Conservation (phyloP, 2,329 filamentous ascomycete species). For the Phialophora expanda region DNA sequence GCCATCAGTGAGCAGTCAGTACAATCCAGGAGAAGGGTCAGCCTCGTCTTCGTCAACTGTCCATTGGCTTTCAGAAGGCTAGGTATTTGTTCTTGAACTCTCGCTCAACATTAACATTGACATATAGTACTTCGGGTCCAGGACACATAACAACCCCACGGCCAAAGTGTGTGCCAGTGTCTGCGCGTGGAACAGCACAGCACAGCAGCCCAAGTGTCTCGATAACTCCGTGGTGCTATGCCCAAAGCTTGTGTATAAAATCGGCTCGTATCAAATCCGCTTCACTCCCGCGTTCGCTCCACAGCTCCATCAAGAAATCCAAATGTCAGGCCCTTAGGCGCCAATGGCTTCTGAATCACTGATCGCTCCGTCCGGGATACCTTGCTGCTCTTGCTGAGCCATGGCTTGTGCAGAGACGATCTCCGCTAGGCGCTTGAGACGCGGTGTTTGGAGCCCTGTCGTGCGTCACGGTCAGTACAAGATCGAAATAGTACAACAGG, state of each 20-base stretch:
- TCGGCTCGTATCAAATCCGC: not conserved
- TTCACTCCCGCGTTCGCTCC: not conserved
- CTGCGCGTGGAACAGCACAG: not conserved
- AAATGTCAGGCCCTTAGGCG: conserved; percentile 1
- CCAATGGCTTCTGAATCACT: conserved; percentile 33
- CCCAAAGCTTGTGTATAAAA: conserved; percentile 20
- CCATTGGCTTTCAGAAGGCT: not conserved
- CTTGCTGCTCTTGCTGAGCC: conserved; percentile 87
- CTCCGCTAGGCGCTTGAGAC: conserved; percentile 94
- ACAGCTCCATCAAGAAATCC: not conserved
- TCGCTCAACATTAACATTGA: conserved; percentile 19
- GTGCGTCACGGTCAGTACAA: conserved; percentile 42
- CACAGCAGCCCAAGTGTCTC: conserved; percentile 10
- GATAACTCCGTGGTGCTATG: conserved; percentile 21
- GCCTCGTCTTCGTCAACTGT: not conserved
- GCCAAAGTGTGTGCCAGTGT: conserved; percentile 9
- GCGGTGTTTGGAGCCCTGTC: conserved; percentile 90
- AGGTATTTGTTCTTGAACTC: not conserved
- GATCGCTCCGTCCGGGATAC: conserved; percentile 50
- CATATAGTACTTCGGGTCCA: conserved; percentile 7
- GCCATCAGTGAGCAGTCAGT: not conserved
- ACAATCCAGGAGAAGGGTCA: not conserved
- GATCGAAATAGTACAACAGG: not conserved
- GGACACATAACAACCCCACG: conserved; percentile 11
- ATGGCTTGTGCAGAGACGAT: conserved; percentile 97